phyloP scores from a whole-genome alignment of 441 rosid species.

The Hura crepitans region DNA sequence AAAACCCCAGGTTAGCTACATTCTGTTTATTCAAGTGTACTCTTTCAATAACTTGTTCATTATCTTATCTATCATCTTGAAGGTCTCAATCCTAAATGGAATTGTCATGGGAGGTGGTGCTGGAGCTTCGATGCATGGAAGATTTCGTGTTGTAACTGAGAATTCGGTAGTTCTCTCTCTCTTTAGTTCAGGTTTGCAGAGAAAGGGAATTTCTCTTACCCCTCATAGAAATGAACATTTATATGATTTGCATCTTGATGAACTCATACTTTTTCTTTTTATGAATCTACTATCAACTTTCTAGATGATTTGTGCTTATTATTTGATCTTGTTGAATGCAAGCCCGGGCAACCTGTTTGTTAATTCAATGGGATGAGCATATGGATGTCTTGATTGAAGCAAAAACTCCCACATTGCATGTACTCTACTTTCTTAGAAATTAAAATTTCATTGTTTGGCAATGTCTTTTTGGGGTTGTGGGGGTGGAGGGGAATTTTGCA shows the following conservation, averaged over 20 bases:
- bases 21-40: background rate
- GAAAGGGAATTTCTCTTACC: background rate
- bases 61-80: conserved; percentile 6
- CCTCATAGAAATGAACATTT: background rate
- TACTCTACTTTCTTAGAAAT: background rate
- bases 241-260: background rate
- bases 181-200: conserved; percentile 12
- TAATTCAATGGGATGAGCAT: background rate
- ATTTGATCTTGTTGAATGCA: conserved; percentile 8
- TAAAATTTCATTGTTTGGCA: background rate
- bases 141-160: conserved; percentile 78
- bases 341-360: background rate
- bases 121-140: conserved; percentile 78
- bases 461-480: conserved; percentile 5
- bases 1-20: conserved; percentile 58
- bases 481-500: conserved; percentile 29
- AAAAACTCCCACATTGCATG: conserved; percentile 1
- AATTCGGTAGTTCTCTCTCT: conserved; percentile 53
- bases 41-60: background rate
- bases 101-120: conserved; percentile 92
- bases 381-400: background rate
- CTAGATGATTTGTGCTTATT: background rate
- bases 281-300: background rate
- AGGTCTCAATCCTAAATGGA: conserved; percentile 83
- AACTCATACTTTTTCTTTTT: background rate